Evolutionary conservation across 768 basidiomycete species (phyloP), one percentile per base, ranked within the genome.

Genomic region (Boletus tylopilopsis): DNA sequence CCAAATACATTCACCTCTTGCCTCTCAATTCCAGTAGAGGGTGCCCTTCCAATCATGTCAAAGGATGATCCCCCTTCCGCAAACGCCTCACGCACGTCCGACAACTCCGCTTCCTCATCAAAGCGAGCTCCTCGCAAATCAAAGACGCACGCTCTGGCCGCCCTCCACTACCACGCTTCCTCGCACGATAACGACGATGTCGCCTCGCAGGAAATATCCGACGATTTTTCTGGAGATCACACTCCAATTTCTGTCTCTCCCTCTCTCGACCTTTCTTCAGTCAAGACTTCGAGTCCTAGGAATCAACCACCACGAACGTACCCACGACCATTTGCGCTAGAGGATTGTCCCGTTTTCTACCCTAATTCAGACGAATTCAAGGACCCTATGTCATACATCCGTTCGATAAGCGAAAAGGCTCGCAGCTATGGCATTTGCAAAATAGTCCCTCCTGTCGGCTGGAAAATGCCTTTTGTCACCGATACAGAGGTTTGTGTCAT

Each of bases 381-480:
- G 64, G 91, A 97, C 71, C 93, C 95, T 32, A 87, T 96, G 87
- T 79, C 80, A 37, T 99, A 97, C 69, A 89, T 99, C 68, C 82
- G 80, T 65, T 82, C 83, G 50, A 87, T 94, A 56, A 78, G 84
- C 18, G 80, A 81, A 44, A 69, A 74, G 27, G 95, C 87, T 1
- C 77, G 75, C 64, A 70, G 80, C 41, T 91, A 80, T 64, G 96
- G 96, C 22, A 93, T 99, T 60, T 94, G 91, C 73, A 99, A 99
- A 74, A 83, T 99, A 49, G 80, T 97, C 22, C 96, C 96, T 53
- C 96, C 96, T 2, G 76, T 78, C 48, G 87, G 80, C 19, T 99
- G 96, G 96, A 80, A 87, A 59, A 95, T 96, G 85, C 91, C 95
- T 8, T 98, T 96, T 64, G 85, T 91, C 11, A 90, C 94, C 38